Conservation (phyloP, 495 filamentous ascomycete species). For the Aspergillus saccharolyticus region DNA sequence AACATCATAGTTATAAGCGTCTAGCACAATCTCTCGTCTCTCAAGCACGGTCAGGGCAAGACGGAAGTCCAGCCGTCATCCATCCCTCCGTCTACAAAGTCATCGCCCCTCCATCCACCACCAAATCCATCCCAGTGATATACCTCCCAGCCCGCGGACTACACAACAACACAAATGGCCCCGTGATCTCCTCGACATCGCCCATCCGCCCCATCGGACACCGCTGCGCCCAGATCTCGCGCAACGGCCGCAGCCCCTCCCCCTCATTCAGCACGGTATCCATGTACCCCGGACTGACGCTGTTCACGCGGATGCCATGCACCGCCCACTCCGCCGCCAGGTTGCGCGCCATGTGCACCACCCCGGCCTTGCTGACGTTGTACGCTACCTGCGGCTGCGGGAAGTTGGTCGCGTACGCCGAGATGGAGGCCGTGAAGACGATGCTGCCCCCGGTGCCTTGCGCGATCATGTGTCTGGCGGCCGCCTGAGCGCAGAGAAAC, state of each 20-base stretch:
- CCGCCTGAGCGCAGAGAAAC: constrained; percentile 65
- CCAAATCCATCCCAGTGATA: constrained; percentile 74
- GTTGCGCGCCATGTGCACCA: constrained; percentile 53
- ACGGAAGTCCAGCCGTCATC: not conserved
- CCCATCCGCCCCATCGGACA: constrained; percentile 74
- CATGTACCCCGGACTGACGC: constrained; percentile 72
- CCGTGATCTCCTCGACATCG: constrained; percentile 69
- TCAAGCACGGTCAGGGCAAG: not conserved
- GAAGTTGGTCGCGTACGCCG: constrained; percentile 60
- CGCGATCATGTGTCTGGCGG: constrained; percentile 50
- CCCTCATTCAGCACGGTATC: constrained; percentile 65
- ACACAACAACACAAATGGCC: constrained; percentile 65
- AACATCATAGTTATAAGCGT: too few relatives aligned
- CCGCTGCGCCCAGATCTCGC: constrained; percentile 69
- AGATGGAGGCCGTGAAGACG: constrained; percentile 62
- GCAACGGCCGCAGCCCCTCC: constrained; percentile 44
- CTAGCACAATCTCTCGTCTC: too few relatives aligned
- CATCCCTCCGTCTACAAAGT: not conserved
- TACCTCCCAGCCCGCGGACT: constrained; percentile 67
- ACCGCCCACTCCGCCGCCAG: constrained; percentile 64
- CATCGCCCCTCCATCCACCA: constrained; percentile 37
- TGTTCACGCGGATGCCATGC: constrained; percentile 64
- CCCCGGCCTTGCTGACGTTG: constrained; percentile 63
- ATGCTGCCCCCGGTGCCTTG: constrained; percentile 55
- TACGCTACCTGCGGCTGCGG: constrained; percentile 67